Base-by-base conservation (phyloP, 1,284 basidiomycete genomes). In the Fomitopsis betulina region DNA sequence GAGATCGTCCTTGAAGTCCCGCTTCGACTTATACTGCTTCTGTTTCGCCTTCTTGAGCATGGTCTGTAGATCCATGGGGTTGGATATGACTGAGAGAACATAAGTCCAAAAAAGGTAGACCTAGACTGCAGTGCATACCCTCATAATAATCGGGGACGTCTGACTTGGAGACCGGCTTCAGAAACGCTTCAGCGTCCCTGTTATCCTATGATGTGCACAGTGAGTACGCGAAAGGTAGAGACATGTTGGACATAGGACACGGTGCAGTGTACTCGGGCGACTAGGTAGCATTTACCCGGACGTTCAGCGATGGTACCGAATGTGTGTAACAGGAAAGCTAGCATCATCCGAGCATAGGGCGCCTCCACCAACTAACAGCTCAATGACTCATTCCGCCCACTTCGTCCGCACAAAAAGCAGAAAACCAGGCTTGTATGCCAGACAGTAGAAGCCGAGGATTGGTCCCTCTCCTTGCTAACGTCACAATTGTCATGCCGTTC, bases 21-120 rank as follows among this genome's bases (percentile, higher is more conserved):
- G 82, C 76, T 99, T 98, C 56, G 86, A 92, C 76, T 96, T 96
- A 83, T 98, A 98, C 55, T 84, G 81, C 70, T 91, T 92, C 53
- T 81, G 77, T 76, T 96, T 98, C 70, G 97, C 88, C 75, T 96
- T 96, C 78, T 87, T 93, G 58, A 90, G 79, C 84, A 99, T 93
- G 0, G 94, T 92, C 61, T 88, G 87, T 51, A 98, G 79, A 76
- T 99, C 96, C 96, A 98, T 99, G 1, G 94, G 93, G 61, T 87
- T 85, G 54, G 85, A 77, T 71, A 97, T 94, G 65, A 94, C 94
- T 96, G 67, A 55, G 45, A 7, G 0, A 12, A 6, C 3, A 32
- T 54, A 15, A 58, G 54, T 37, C 65, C 17, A 8, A 1, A 60
- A 35, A 51, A 51, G 27, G 45, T 45, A 38, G 38, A 15, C 27